A percentile compares a stretch with the other conserved stretches of the same genome.
Evolutionary conservation across 805 yeast species (phyloP).

Genomic region (Sungouiozyma ichnusensis): DNA sequence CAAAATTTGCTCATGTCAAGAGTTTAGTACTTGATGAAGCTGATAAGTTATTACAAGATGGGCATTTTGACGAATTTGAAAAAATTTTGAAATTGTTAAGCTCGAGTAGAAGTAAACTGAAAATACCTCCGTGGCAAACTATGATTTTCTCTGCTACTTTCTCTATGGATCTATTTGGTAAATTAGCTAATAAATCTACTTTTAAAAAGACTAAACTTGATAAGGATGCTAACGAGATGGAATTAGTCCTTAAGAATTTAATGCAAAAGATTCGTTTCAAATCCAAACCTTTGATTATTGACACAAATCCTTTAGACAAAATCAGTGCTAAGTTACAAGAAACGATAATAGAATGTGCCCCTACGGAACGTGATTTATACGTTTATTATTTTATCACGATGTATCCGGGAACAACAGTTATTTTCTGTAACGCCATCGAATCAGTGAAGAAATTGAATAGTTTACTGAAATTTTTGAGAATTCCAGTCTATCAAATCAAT

Average conservation of each 20-base stretch:
- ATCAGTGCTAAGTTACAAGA: constrained; percentile 71
- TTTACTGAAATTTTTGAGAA: constrained; percentile 54
- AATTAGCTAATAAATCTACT: constrained; percentile 38
- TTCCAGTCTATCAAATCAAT: constrained; percentile 69
- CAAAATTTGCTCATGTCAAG: constrained; percentile 35
- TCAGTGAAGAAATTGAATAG: constrained; percentile 82
- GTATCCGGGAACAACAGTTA: constrained; percentile 83
- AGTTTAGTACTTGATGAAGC: constrained; percentile 84
- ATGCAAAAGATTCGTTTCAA: constrained; percentile 62
- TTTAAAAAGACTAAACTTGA: constrained; percentile 10
- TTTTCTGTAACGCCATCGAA: constrained; percentile 92
- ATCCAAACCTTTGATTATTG: constrained; percentile 62
- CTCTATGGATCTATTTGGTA: constrained; percentile 68
- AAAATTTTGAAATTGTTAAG: constrained; percentile 59
- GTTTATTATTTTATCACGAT: constrained; percentile 75
- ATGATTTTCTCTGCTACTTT: constrained; percentile 94
- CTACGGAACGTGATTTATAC: constrained; percentile 81
- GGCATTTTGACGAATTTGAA: constrained; percentile 90
- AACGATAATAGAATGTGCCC: constrained; percentile 83
- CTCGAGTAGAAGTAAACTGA: constrained; percentile 32
- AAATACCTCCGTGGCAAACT: constrained; percentile 54
- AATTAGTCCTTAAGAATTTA: constrained; percentile 56
- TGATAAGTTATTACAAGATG: constrained; percentile 87
- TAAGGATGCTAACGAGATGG: constrained; percentile 30
- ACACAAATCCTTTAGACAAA: constrained; percentile 76